A percentile compares a stretch with the other conserved stretches of the same genome.
Conservation (phyloP, 768 basidiomycete species). For the Naganishia friedmannii region DNA sequence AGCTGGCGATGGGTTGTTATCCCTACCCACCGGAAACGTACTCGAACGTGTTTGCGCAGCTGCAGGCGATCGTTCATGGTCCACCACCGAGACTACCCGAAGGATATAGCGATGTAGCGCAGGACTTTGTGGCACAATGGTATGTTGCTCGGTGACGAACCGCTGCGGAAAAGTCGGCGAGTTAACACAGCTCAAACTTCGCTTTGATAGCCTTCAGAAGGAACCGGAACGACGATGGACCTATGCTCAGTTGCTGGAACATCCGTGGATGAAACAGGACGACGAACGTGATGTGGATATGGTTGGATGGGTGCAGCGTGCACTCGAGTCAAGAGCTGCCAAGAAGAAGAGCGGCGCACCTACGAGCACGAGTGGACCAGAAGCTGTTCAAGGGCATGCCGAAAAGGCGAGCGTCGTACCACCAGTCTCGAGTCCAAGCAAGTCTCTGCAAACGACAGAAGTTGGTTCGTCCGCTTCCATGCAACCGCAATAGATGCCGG, state of each 20-base stretch:
- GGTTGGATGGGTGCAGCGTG: conserved; percentile 69
- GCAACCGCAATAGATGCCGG: neutral
- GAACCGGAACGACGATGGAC: conserved; percentile 73
- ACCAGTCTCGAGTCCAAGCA: neutral
- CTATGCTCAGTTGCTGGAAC: conserved; percentile 76
- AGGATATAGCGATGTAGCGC: conserved; percentile 65
- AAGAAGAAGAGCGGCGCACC: conserved; percentile 28
- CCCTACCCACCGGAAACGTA: conserved; percentile 98
- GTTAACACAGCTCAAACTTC: neutral
- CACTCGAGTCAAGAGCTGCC: conserved; percentile 47
- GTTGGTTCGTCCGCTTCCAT: neutral
- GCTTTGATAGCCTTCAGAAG: conserved; percentile 62
- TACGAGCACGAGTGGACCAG: conserved; percentile 24
- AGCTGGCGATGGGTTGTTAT: conserved; percentile 80
- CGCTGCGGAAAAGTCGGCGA: neutral
- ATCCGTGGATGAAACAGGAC: conserved; percentile 73
- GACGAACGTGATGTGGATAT: conserved; percentile 69
- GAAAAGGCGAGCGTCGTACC: neutral
- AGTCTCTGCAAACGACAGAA: neutral
- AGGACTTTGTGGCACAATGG: conserved; percentile 78
- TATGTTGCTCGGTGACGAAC: conserved; percentile 34
- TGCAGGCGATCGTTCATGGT: conserved; percentile 93
- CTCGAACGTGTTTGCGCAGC: conserved; percentile 91
- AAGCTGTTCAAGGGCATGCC: conserved; percentile 17
- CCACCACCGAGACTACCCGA: conserved; percentile 83